Base-by-base conservation (phyloP, 345 rosid genomes). In the Ceriops tagal region DNA sequence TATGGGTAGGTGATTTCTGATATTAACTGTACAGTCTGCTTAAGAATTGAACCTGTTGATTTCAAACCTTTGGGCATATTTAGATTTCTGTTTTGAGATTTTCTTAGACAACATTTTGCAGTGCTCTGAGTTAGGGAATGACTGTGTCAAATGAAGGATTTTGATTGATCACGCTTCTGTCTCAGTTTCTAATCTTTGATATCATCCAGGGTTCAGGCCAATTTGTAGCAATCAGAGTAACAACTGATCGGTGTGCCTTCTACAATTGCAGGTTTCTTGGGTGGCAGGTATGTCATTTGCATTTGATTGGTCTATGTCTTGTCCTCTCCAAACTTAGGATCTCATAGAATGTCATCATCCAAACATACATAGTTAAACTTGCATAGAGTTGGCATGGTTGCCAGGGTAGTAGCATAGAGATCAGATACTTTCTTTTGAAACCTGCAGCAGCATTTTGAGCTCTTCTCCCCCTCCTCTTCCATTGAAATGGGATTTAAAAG, bases 211-310 rank as follows among this genome's bases (percentile, higher is more conserved):
- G 97, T 76, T 95, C 99, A 60, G 96, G 93, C 43, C 99, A 95
- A 83, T 97, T 96, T 64, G 99, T 95, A 67, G 99, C 98, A 7
- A 81, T 92, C 68, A 77, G 99, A 77, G 91, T 90, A 62, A 95
- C 99, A 9, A 96, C 98, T 49, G 97, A 92, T 75, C 86, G 97
- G 46, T 95, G 99, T 55, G 96, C 98, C 13, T 95, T 95, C 79
- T 95, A 95, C 70, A 86, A 90, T 62, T 95, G 99, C 84, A 82
- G 96, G 71, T 92, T 92, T 73, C 99, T 95, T 5, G 96, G 98
- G 5, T 92, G 99, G 99, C 99, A 90, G 98, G 98, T 93, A 61
- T 20, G 47, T 73, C 63, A 6, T 21, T 21, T 65, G 31, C 58
- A 3, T 65, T 53, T 37, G 26, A 28, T 62, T 62, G 5, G 9